phyloP scores from a whole-genome alignment of 2,329 filamentous ascomycete genomes.

The Zasmidium angulare region DNA sequence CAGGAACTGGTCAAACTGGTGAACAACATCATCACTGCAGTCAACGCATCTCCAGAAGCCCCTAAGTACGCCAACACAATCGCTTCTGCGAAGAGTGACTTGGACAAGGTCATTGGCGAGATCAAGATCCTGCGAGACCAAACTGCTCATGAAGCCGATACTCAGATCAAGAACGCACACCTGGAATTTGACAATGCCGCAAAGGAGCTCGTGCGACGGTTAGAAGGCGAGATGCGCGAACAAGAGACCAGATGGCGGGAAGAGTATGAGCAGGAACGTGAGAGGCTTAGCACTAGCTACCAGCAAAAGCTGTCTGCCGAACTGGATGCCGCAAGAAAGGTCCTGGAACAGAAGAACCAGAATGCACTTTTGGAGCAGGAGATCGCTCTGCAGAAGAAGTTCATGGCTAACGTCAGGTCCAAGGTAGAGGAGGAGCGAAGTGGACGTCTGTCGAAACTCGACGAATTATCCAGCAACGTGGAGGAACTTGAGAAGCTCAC shows the following conservation, averaged over 20 bases:
- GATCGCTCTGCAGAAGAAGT: constrained; percentile 81
- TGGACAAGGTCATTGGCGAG: constrained; percentile 74
- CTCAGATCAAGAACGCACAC: constrained; percentile 69
- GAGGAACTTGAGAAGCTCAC: constrained; percentile 84
- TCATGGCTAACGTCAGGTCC: constrained; percentile 72
- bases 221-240: constrained; percentile 76
- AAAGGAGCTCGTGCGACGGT: constrained; percentile 80
- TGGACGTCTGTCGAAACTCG: constrained; percentile 80
- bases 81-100: constrained; percentile 79
- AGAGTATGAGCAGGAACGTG: constrained; percentile 86
- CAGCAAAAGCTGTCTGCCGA: constrained; percentile 77
- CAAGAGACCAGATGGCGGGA: constrained; percentile 82
- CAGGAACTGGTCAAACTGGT: constrained; percentile 93
- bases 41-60: constrained; percentile 81
- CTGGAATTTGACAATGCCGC: constrained; percentile 84
- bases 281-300: constrained; percentile 74
- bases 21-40: constrained; percentile 91
- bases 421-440: constrained; percentile 87
- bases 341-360: constrained; percentile 78
- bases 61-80: constrained; percentile 77
- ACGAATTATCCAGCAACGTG: constrained; percentile 74
- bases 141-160: constrained; percentile 69
- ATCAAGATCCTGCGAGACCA: constrained; percentile 71
- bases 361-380: constrained; percentile 91
- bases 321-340: constrained; percentile 72